These are phyloP conservation scores for Leucosporidium yakuticum DNA, from an alignment of 768 basidiomycete genomes.

Conservation along the genomic window DNA sequence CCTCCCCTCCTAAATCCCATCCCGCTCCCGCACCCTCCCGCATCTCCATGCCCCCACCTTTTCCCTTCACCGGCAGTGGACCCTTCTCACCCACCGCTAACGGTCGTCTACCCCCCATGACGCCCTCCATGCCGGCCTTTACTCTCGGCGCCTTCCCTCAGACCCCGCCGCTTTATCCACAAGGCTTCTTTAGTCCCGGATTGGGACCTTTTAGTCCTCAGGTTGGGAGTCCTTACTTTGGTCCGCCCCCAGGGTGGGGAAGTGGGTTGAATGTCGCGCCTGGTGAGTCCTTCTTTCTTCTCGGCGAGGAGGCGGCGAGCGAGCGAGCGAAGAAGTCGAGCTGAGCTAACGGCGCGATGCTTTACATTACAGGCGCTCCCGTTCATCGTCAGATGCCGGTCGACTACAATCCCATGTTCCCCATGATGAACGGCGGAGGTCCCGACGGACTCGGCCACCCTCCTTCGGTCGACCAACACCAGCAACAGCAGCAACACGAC, in stretches of 20 bases:
- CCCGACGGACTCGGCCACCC: too few species aligned
- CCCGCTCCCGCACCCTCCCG: constrained; percentile 38
- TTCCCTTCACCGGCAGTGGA: constrained; percentile 27
- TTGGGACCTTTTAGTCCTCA: constrained; percentile 36
- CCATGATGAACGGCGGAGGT: not conserved
- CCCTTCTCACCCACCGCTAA: constrained; percentile 22
- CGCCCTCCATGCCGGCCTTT: constrained; percentile 96
- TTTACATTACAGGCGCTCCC: not conserved
- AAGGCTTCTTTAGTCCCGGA: constrained; percentile 57
- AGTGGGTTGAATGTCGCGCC: not conserved
- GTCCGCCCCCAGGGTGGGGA: not conserved
- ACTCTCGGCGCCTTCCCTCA: constrained; percentile 60
- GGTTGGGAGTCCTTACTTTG: constrained; percentile 14
- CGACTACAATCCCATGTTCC: constrained; percentile 33
- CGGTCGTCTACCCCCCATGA: constrained; percentile 82
- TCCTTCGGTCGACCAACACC: too few species aligned
- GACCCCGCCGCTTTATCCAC: constrained; percentile 47
- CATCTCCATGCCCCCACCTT: constrained; percentile 45
- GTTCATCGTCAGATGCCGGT: not conserved
- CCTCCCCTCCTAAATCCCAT: constrained; percentile 8
- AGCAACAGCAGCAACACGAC: not conserved
- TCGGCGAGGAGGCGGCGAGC: not conserved
- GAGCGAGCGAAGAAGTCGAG: too few species aligned
- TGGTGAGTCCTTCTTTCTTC: constrained; percentile 7
- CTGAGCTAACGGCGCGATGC: too few species aligned